Evolutionary conservation across 73 alveolate species (phyloP).

Genomic region (Paramecium sexaurelia): DNA sequence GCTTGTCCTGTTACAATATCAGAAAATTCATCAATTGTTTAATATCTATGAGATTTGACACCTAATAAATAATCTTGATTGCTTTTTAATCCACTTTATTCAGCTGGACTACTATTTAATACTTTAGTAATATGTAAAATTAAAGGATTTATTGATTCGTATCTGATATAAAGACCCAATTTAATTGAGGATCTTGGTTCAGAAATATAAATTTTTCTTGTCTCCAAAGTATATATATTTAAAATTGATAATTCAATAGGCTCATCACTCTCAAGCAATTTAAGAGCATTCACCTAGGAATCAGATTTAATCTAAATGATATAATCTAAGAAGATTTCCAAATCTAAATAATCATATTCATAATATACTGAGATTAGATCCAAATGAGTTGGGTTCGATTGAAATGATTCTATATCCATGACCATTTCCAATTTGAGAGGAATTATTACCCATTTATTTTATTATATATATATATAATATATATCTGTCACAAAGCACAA

Average conservation of each 20-base stretch:
- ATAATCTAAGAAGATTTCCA: slow-evolving; percentile 36
- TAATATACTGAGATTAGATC: background rate
- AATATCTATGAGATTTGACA: slow-evolving; percentile 4
- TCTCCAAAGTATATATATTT: background rate
- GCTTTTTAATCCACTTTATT: background rate
- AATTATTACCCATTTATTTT: slow-evolving; percentile 7
- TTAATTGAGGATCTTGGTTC: slow-evolving; percentile 9
- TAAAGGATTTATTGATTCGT: background rate
- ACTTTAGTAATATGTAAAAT: slow-evolving; percentile 26
- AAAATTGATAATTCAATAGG: slow-evolving; percentile 32
- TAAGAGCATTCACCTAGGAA: background rate
- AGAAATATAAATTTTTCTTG: background rate
- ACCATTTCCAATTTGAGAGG: background rate
- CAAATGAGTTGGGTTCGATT: slow-evolving; percentile 28
- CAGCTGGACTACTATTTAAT: slow-evolving; percentile 26
- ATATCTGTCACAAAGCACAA: slow-evolving; percentile 30
- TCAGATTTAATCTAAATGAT: slow-evolving; percentile 9
- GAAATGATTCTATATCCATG: slow-evolving; percentile 31
- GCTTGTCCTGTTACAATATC: slow-evolving; percentile 45
- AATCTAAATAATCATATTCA: background rate
- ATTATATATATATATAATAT: background rate
- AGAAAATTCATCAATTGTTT: slow-evolving; percentile 1
- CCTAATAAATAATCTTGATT: slow-evolving; percentile 39
- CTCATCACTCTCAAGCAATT: slow-evolving; percentile 36
- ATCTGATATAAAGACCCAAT: slow-evolving; percentile 26